Base-by-base conservation (phyloP, 148 eudicot species). In the Bassia scoparia region DNA sequence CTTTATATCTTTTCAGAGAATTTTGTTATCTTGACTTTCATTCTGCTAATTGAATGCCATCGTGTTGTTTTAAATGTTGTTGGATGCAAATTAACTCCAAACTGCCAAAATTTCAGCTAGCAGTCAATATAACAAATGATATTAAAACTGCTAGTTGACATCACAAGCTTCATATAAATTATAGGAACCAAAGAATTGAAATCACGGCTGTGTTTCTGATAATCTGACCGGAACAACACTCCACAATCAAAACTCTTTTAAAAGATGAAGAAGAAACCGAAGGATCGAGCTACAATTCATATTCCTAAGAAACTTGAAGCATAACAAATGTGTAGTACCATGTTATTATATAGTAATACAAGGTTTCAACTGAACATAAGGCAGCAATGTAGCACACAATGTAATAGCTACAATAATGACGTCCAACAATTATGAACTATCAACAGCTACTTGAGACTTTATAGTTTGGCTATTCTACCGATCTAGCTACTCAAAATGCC, bases 41-140 rank as follows among this genome's bases (percentile, higher is more conserved):
- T 38, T 50, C 37, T 65, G 66, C 50, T 60, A 80, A 50, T 76
- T 76, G 70, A 34, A 41, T 3, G 70, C 84, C 74, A 76, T 82
- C 35, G 56, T 68, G 74, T 78, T 60, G 26, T 29, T 17, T 59
- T 69, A 75, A 23, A 54, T 35, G n/a, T 33, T 15, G 59, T 61
- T 30, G 68, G 20, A 20, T 3, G 37, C 37, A 63, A 2, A 29
- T 34, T 4, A 8, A 38, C 68, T 23, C 30, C 6, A 20, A 38
- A 65, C 68, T 38, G 68, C 26, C 50, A 12, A 21, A 4, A 52
- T 20, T 5, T 20, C 24, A 52, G n/a, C 6, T n/a, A 5, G 1
- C 24, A 63, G 67, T 23, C 30, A 24, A 64, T 65, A 38, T 27
- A 0, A 65, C 18, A 38, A 27, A 14, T 38, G 0, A 65, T n/a